These are phyloP conservation scores for Cystofilobasidium macerans DNA, from an alignment of 768 basidiomycete species.

Conservation along the genomic window DNA sequence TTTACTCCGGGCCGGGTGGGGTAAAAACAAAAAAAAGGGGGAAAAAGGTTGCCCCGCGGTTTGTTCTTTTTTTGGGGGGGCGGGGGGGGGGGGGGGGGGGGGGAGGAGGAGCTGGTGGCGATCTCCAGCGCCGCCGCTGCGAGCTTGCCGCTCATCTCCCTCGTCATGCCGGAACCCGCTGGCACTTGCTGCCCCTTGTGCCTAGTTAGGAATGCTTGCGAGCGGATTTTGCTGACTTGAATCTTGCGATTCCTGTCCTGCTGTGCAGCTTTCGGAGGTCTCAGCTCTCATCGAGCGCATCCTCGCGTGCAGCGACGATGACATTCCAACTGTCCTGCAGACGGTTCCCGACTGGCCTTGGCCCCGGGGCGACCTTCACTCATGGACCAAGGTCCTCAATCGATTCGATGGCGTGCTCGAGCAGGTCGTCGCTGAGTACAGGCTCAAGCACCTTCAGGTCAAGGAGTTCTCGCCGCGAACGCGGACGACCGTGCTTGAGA, in stretches of 20 bases:
- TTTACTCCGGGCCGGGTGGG: not conserved
- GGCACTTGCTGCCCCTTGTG: no score
- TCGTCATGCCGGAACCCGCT: no score
- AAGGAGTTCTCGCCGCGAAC: constrained; percentile 63
- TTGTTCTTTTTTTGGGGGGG: no score
- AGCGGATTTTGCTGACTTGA: not conserved
- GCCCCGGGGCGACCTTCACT: constrained; percentile 91
- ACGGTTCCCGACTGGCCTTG: constrained; percentile 60
- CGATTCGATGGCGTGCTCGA: constrained; percentile 85
- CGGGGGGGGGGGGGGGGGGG: no score
- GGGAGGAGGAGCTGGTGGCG: no score
- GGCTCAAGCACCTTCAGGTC: constrained; percentile 67
- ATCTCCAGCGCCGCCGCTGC: no score
- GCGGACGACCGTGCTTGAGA: constrained; percentile 64
- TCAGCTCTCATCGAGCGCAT: constrained; percentile 67
- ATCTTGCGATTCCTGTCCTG: not conserved
- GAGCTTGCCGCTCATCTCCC: no score
- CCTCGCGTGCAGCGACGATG: constrained; percentile 54
- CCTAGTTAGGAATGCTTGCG: no score
- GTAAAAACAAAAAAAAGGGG: not conserved
- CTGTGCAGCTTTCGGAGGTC: constrained; percentile 40
- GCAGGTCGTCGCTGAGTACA: constrained; percentile 68
- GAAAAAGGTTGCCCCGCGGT: no score
- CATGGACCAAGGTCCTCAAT: constrained; percentile 92
- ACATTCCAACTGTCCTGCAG: constrained; percentile 50